phyloP scores from a whole-genome alignment of 2,329 filamentous ascomycete genomes.

The Furcasterigmium sp. region DNA sequence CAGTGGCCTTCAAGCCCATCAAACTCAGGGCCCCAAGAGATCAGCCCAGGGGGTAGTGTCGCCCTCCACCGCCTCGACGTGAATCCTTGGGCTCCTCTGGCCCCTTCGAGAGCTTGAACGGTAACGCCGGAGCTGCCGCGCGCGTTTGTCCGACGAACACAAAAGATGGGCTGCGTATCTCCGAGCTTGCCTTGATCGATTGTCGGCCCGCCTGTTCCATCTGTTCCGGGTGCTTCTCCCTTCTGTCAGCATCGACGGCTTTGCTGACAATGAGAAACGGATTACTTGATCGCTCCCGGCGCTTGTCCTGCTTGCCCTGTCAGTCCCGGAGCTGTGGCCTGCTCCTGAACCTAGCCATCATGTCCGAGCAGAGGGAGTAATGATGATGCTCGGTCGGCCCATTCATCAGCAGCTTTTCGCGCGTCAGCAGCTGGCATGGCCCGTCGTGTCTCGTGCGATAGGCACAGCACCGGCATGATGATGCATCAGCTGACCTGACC shows the following conservation, averaged over 20 bases:
- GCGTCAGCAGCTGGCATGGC: not conserved
- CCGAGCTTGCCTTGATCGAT: no score
- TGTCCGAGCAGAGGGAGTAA: not conserved
- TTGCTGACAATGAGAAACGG: not conserved
- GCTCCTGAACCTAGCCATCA: not conserved
- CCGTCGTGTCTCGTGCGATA: not conserved
- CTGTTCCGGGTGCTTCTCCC: no score
- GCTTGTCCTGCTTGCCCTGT: not conserved
- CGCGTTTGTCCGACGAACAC: no score
- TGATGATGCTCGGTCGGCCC: not conserved
- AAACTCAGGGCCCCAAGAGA: constrained; percentile 4
- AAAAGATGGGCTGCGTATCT: no score
- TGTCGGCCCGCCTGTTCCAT: no score
- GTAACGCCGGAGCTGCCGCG: no score
- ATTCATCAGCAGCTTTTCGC: constrained; percentile 1
- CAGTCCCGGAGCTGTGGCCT: no score
- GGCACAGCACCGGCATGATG: not conserved
- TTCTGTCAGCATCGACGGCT: no score
- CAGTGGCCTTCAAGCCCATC: constrained; percentile 2
- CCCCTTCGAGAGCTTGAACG: no score
- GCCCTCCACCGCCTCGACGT: constrained; percentile 5
- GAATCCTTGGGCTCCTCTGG: no score
- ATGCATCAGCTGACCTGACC: not conserved
- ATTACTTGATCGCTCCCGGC: not conserved
- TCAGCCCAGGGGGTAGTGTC: no score